Conservation (phyloP, 352 stramenopile genomes). For the Globisporangium ultimum region DNA sequence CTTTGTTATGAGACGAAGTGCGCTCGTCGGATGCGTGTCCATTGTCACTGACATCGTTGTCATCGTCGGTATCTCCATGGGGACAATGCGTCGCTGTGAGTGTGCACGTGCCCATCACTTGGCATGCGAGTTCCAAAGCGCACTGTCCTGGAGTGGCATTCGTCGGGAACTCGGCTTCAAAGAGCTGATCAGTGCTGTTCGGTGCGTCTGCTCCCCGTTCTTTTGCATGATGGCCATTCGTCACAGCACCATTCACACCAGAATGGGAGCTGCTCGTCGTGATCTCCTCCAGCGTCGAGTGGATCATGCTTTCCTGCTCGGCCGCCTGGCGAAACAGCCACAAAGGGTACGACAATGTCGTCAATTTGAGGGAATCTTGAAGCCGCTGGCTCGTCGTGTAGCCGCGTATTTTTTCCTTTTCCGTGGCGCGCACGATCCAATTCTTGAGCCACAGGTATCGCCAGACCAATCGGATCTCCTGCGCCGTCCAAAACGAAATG, state of each 20-base stretch:
- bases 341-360: constrained; percentile 64
- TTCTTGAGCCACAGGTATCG: constrained; percentile 83
- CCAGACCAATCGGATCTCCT: constrained; percentile 79
- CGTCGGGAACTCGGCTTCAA: constrained; percentile 65
- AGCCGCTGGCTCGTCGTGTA: constrained; percentile 64
- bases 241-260: not conserved
- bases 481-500: constrained; percentile 71
- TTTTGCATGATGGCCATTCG: not conserved
- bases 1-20: constrained; percentile 1
- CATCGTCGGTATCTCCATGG: constrained; percentile 11
- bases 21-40: constrained; percentile 10
- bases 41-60: constrained; percentile 13
- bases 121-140: constrained; percentile 55
- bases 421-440: constrained; percentile 77
- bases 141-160: constrained; percentile 71
- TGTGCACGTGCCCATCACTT: constrained; percentile 67
- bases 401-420: constrained; percentile 63
- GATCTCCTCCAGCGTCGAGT: constrained; percentile 60
- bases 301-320: constrained; percentile 69
- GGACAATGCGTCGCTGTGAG: constrained; percentile 34
- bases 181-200: constrained; percentile 31
- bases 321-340: constrained; percentile 69
- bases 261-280: constrained; percentile 5
- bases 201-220: not conserved
- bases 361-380: constrained; percentile 68